These are phyloP conservation scores for Aspergillus ostianus DNA, from an alignment of 495 filamentous ascomycete species.

Conservation along the genomic window DNA sequence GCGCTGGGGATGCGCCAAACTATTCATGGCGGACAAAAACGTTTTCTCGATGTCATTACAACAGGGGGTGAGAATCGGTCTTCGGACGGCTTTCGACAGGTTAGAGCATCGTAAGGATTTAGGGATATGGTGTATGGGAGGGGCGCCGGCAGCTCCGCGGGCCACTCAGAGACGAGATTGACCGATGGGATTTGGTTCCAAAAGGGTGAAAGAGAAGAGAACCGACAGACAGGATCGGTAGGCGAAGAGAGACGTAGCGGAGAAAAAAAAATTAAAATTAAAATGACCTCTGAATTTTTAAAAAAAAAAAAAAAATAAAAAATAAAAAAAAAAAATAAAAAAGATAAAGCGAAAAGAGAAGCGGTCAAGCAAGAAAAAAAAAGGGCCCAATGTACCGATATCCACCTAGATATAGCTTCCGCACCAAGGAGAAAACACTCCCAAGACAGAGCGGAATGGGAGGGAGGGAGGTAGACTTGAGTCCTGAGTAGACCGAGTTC, in stretches of 20 bases:
- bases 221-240: conserved; percentile 2
- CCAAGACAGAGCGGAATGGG: background rate
- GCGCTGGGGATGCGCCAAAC: conserved; percentile 21
- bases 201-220: conserved; percentile 9
- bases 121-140: conserved; percentile 2
- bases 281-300: background rate
- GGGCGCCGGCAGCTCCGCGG: conserved; percentile 18
- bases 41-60: conserved; percentile 19
- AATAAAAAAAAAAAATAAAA: conserved; percentile 5
- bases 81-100: conserved; percentile 21
- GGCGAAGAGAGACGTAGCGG: conserved; percentile 2
- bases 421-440: background rate
- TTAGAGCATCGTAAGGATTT: conserved; percentile 15
- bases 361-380: conserved; percentile 23
- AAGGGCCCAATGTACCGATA: conserved; percentile 12
- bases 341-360: conserved; percentile 10
- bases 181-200: conserved; percentile 1
- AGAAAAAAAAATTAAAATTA: conserved; percentile 8
- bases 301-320: conserved; percentile 5
- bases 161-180: conserved; percentile 19
- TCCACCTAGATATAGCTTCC: background rate
- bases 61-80: conserved; percentile 21
- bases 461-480: background rate
- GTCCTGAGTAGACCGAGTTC: background rate
- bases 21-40: conserved; percentile 20